Conservation (phyloP, 257 asterid species). For the Craterostigma plantagineum region DNA sequence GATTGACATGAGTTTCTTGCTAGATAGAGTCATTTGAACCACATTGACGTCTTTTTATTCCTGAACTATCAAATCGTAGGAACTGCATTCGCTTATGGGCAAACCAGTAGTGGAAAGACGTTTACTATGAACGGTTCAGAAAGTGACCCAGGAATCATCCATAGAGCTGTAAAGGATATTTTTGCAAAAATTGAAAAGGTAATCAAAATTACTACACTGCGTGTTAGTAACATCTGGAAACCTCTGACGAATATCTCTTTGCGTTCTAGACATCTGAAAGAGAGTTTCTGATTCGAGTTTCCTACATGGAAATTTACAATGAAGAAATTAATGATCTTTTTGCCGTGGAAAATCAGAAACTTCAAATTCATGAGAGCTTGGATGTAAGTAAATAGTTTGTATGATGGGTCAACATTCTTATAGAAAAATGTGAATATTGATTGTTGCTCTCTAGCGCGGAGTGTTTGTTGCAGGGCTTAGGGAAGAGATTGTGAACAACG, state of each 20-base stretch:
- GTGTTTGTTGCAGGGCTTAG: constrained; percentile 93
- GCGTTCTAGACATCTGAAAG: constrained; percentile 42
- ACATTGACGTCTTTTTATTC: neutral
- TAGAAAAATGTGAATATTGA: constrained; percentile 6
- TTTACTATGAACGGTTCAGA: constrained; percentile 94
- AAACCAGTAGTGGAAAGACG: constrained; percentile 97
- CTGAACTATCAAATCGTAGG: too few species aligned
- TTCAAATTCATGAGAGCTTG: constrained; percentile 95
- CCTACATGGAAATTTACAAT: constrained; percentile 96
- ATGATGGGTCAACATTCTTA: constrained; percentile 2
- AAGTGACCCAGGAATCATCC: constrained; percentile 80
- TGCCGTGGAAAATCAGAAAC: constrained; percentile 74
- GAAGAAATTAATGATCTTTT: constrained; percentile 92
- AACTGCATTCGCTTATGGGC: constrained; percentile 98
- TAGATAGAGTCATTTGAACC: too few species aligned
- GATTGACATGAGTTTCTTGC: neutral
- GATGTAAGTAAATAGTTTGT: constrained; percentile 37
- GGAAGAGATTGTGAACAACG: constrained; percentile 80
- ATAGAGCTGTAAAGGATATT: constrained; percentile 66
- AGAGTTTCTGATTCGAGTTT: constrained; percentile 86
- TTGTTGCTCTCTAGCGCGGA: constrained; percentile 55
- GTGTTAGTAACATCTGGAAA: neutral
- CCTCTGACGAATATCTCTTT: constrained; percentile 6
- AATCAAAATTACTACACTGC: neutral
- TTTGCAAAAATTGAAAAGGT: constrained; percentile 59